phyloP scores from a whole-genome alignment of 1,284 basidiomycete genomes.

The Cerrena zonata region DNA sequence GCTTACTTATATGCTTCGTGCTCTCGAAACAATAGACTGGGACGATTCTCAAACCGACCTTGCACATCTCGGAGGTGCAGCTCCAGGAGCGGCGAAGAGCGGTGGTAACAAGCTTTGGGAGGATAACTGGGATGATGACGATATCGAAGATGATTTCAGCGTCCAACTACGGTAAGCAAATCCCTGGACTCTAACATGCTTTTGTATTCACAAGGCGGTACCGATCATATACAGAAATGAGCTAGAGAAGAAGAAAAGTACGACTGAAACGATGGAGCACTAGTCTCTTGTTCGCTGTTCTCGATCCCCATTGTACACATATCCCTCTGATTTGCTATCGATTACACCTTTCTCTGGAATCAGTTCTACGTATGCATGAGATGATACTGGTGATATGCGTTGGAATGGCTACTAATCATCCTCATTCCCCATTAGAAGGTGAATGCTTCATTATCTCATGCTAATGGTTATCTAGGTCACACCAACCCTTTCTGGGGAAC shows the following conservation, averaged over 20 bases:
- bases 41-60: slow-evolving; percentile 78
- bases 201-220: neutral
- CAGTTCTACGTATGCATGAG: no score
- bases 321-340: neutral
- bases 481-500: no score
- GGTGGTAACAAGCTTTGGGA: slow-evolving; percentile 90
- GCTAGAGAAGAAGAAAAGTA: slow-evolving; percentile 54
- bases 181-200: neutral
- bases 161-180: slow-evolving; percentile 79
- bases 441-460: no score
- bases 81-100: slow-evolving; percentile 66
- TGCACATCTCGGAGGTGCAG: slow-evolving; percentile 66
- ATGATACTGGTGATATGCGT: no score
- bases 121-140: slow-evolving; percentile 99
- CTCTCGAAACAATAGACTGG: slow-evolving; percentile 55
- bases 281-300: slow-evolving; percentile 19
- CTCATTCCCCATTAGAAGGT: no score
- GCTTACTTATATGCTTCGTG: neutral
- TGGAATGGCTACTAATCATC: no score
- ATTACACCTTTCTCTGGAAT: neutral
- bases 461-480: no score
- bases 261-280: slow-evolving; percentile 51
- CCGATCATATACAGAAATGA: slow-evolving; percentile 44
- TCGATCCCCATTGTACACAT: neutral
- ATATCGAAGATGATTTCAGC: slow-evolving; percentile 96